Evolutionary conservation across 164 flowering plant species (phyloP).

Genomic region (Houttuynia cordata): DNA sequence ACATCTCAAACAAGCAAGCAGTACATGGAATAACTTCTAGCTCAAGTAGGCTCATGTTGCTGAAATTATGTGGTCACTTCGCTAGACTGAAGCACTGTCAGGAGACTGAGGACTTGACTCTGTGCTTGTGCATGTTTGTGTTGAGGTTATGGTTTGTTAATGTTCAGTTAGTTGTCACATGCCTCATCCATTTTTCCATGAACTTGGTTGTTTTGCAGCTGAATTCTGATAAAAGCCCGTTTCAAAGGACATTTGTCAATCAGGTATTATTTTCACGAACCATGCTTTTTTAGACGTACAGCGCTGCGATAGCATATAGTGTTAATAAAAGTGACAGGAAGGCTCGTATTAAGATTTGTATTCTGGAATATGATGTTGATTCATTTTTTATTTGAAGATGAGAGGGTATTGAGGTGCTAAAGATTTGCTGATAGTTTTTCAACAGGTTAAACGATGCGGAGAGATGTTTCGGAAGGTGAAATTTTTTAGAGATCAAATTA

Average conservation of each 20-base stretch:
- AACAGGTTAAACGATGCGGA: constrained; percentile 88
- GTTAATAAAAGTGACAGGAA: not conserved
- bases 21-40: no score
- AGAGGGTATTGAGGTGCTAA: not conserved
- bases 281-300: not conserved
- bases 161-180: no score
- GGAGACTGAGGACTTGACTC: no score
- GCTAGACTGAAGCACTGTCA: no score
- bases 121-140: no score
- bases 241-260: constrained; percentile 90
- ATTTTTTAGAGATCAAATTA: constrained; percentile 80
- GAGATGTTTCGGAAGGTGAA: constrained; percentile 94
- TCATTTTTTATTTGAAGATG: not conserved
- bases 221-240: constrained; percentile 92
- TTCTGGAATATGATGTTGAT: not conserved
- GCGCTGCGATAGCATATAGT: not conserved
- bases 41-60: no score
- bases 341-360: not conserved
- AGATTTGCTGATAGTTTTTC: constrained; percentile 14
- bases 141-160: no score
- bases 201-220: constrained; percentile 36
- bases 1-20: no score
- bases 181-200: not conserved
- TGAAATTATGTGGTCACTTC: no score
- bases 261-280: constrained; percentile 39